Evolutionary conservation across 805 yeast genomes (phyloP).

Genomic region (Pichia insulana): DNA sequence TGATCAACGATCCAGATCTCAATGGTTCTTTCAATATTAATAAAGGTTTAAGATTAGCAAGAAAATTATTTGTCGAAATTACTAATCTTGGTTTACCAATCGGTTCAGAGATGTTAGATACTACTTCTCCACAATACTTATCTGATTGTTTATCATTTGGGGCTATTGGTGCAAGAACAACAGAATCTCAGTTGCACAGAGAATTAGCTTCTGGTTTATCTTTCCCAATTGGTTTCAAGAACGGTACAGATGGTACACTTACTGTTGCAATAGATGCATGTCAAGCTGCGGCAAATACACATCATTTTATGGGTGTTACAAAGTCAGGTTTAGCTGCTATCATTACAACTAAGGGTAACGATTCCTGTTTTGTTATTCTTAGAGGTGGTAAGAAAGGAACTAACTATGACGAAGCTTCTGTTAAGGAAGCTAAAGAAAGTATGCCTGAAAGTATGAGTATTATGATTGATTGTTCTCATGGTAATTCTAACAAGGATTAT

Average conservation of each 20-base stretch:
- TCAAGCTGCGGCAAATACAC: constrained; percentile 83
- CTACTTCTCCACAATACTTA: constrained; percentile 92
- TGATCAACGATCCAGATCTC: constrained; percentile 93
- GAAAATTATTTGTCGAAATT: constrained; percentile 75
- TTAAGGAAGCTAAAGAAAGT: constrained; percentile 58
- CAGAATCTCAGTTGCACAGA: constrained; percentile 96
- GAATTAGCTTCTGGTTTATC: constrained; percentile 95
- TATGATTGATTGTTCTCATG: constrained; percentile 98
- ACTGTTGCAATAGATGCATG: constrained; percentile 93
- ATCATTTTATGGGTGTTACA: constrained; percentile 95
- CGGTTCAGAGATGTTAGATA: constrained; percentile 96
- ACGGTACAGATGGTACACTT: constrained; percentile 94
- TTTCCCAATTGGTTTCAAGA: constrained; percentile 98
- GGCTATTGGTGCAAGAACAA: constrained; percentile 98
- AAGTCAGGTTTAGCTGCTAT: constrained; percentile 96
- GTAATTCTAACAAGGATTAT: constrained; percentile 90
- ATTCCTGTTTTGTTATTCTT: constrained; percentile 85
- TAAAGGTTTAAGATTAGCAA: constrained; percentile 82
- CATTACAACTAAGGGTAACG: constrained; percentile 91
- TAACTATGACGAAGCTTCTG: constrained; percentile 78
- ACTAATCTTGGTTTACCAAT: constrained; percentile 80
- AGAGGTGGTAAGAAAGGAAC: constrained; percentile 96
- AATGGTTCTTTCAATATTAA: constrained; percentile 89
- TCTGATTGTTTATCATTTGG: constrained; percentile 89
- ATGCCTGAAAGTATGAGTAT: constrained; percentile 44